Percentiles rank a stretch among this genome's conserved stretches.
phyloP scores from a whole-genome alignment of 306 rosid genomes.

The Malus orientalis region DNA sequence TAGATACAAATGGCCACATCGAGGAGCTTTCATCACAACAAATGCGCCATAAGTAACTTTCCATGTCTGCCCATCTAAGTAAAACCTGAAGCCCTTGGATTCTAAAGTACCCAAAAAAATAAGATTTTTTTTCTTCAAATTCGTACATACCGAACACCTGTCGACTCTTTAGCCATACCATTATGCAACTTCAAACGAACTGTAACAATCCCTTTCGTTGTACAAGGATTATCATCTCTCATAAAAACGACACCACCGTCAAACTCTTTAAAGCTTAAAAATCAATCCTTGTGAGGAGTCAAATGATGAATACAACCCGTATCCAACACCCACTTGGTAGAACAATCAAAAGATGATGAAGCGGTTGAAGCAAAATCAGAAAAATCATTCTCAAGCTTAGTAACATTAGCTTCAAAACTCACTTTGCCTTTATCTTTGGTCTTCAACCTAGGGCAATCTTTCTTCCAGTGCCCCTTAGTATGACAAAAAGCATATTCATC shows the following conservation, averaged over 20 bases:
- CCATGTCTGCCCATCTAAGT: no score
- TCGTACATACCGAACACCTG: not conserved
- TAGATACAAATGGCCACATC: not conserved
- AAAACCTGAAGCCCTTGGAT: not conserved
- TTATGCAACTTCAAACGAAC: not conserved
- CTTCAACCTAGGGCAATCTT: not conserved
- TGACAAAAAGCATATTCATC: no score
- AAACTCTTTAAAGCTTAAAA: not conserved
- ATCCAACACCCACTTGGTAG: not conserved
- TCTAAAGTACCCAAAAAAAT: not conserved
- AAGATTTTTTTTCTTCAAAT: not conserved
- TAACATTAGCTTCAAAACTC: conserved; percentile 1
- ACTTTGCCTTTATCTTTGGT: not conserved
- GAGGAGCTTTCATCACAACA: not conserved
- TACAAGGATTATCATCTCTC: no score
- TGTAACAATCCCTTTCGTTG: not conserved
- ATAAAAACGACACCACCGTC: no score
- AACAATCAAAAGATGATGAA: no score
- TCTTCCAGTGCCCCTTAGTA: no score
- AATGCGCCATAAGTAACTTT: not conserved
- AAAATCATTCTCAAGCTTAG: conserved; percentile 24
- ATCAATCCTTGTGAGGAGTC: not conserved
- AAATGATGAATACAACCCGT: not conserved
- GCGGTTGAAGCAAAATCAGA: no score
- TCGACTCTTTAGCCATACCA: not conserved